These are phyloP conservation scores for Neurospora crassa DNA, from an alignment of 2,329 filamentous ascomycete species.

Conservation along the genomic window DNA sequence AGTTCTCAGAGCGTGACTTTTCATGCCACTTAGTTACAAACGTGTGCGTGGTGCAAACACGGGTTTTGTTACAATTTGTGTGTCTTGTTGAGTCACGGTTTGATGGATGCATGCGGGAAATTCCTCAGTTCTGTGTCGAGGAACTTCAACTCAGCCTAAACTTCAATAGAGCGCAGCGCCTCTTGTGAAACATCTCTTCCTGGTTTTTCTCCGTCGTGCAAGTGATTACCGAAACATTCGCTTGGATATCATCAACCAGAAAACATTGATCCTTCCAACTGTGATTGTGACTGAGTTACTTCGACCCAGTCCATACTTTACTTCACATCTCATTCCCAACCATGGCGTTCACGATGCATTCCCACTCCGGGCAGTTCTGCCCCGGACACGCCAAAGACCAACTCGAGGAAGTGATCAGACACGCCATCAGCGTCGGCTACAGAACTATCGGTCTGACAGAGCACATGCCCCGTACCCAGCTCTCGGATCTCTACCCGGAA, in stretches of 20 bases:
- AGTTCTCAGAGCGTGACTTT: neutral
- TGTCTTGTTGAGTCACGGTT: neutral
- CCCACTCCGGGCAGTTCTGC: conserved; percentile 96
- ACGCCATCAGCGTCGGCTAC: conserved; percentile 71
- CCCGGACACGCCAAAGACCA: conserved; percentile 76
- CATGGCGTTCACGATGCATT: conserved; percentile 98
- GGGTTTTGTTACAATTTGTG: neutral
- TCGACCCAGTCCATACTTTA: neutral
- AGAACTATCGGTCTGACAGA: conserved; percentile 81
- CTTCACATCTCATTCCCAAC: neutral
- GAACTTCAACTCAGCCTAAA: neutral
- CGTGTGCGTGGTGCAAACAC: neutral
- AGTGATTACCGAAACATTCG: neutral
- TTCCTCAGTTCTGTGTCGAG: neutral
- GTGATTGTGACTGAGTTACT: neutral
- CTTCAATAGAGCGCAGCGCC: neutral
- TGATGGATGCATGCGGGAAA: neutral
- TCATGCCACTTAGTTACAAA: neutral
- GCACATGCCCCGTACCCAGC: conserved; percentile 76
- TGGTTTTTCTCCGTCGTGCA: neutral
- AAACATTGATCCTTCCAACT: too few relatives aligned
- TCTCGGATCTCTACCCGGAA: conserved; percentile 81
- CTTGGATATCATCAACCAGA: neutral
- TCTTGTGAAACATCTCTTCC: neutral
- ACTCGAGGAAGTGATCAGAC: conserved; percentile 73